These are phyloP conservation scores for Xylaria scruposa DNA, from an alignment of 495 filamentous ascomycete genomes.

Conservation along the genomic window DNA sequence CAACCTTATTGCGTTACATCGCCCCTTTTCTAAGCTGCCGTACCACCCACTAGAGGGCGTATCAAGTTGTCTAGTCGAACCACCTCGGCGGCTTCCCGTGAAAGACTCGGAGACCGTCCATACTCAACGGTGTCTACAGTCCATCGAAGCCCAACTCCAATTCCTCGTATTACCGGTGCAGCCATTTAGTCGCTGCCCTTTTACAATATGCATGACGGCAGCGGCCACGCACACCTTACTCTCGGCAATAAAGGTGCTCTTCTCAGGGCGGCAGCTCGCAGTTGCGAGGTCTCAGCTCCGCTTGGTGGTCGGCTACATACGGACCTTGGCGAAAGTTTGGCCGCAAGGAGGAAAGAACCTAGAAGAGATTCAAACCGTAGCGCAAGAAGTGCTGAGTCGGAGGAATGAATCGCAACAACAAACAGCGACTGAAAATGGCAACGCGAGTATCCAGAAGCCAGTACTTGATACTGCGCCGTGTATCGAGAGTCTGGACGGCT, in stretches of 20 bases:
- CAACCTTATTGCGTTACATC: constrained; percentile 61
- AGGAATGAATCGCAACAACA: constrained; percentile 7
- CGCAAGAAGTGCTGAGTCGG: constrained; percentile 48
- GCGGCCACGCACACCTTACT: constrained; percentile 51
- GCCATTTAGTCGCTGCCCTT: constrained; percentile 68
- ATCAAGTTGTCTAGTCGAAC: constrained; percentile 42
- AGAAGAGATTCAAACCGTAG: constrained; percentile 61
- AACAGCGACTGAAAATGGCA: neutral
- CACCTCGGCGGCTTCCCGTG: constrained; percentile 44
- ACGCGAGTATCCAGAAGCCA: neutral
- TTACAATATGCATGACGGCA: constrained; percentile 71
- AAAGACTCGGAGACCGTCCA: constrained; percentile 58
- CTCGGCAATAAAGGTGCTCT: constrained; percentile 53
- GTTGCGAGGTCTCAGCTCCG: constrained; percentile 65
- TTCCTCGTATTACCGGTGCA: constrained; percentile 67
- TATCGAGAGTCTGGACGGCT: constrained; percentile 17
- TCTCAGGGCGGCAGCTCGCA: constrained; percentile 56
- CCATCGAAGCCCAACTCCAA: constrained; percentile 66
- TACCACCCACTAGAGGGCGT: constrained; percentile 43
- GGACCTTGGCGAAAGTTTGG: constrained; percentile 67
- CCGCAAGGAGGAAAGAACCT: constrained; percentile 64
- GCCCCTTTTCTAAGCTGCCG: constrained; percentile 54
- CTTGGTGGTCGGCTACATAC: constrained; percentile 72
- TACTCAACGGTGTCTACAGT: constrained; percentile 69
- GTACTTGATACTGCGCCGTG: neutral